Evolutionary conservation across 768 basidiomycete genomes (phyloP), one percentile per base, ranked within the genome.

Genomic region (Macrolepiota fuliginosa): DNA sequence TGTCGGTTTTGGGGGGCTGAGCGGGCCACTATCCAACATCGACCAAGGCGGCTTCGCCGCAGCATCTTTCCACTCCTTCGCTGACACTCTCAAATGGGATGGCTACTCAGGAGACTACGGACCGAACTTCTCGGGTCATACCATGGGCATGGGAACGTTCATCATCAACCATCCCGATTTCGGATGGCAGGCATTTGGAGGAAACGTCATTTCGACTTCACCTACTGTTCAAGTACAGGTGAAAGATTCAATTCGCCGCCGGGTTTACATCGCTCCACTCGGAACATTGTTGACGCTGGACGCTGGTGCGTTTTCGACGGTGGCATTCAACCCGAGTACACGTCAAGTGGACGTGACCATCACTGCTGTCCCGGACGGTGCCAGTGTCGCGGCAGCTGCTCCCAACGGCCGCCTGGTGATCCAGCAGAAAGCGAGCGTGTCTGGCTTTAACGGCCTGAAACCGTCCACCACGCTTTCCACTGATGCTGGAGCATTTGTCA

Each of bases 181-280:
- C 66, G 84, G 83, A n/a, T 84, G 83, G 83, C 83, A 84, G 68
- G 83, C 83, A 9, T 83, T 84, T 64, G 83, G 83, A 47, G 83
- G 83, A 4, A 79, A 74, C 37, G 71, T 85, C 39, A 65, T 75
- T 22, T 70, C 78, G 12, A 76, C 74, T 25, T 75, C 76, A 19
- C 74, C 79, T 2, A 74, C 73, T 1, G 75, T 84, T 9, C 66
- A 73, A 56, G 81, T 84, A 11, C 72, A 78, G 58, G 67, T 80
- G 25, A 74, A 72, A 53, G 83, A 85, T 68, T 72, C 83, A 24
- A 71, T 81, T 50, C 76, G 83, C 42, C 76, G 82, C 53, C 73
- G 82, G 36, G 77, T 85, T 7, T 85, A 81, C 67, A 71, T 84
- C 55, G 83, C 82, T 7, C 77, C 82, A 1, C 71, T 84, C 27